Conservation (phyloP, 805 yeast species). For the Cyberlindnera petersonii region DNA sequence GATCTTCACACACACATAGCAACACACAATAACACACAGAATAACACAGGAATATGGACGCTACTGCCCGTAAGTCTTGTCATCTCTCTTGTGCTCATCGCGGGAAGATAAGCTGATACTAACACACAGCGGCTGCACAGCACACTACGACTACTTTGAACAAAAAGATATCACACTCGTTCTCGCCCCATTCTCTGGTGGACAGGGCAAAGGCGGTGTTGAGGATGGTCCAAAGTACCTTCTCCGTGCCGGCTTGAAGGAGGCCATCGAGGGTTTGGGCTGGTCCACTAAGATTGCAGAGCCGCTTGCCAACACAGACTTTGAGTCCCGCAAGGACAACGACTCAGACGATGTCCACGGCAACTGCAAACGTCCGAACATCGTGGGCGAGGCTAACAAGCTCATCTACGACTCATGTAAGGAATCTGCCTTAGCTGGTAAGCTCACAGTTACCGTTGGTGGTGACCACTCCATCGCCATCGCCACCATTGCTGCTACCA, state of each 20-base stretch:
- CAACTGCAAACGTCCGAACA: slow-evolving; percentile 64
- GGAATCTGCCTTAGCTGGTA: slow-evolving; percentile 42
- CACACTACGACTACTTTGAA: slow-evolving; percentile 51
- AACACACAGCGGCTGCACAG: slow-evolving; percentile 9
- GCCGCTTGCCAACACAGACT: slow-evolving; percentile 50
- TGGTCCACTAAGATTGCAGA: slow-evolving; percentile 58
- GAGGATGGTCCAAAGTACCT: slow-evolving; percentile 89
- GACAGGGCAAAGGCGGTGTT: slow-evolving; percentile 91
- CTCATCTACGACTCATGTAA: slow-evolving; percentile 58
- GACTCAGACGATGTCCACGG: slow-evolving; percentile 48
- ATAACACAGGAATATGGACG: slow-evolving; percentile 2
- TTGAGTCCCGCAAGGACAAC: slow-evolving; percentile 37
- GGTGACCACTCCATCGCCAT: slow-evolving; percentile 98
- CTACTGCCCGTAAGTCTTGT: slow-evolving; percentile 9
- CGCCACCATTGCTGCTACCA: slow-evolving; percentile 84
- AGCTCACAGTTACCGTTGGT: slow-evolving; percentile 81
- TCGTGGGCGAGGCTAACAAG: slow-evolving; percentile 72
- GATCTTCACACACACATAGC: background rate
- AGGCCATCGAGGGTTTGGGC: slow-evolving; percentile 61
- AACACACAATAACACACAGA: background rate
- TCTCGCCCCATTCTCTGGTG: slow-evolving; percentile 92
- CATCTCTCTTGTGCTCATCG: too few species aligned
- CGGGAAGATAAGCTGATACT: too few species aligned
- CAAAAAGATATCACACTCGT: slow-evolving; percentile 61
- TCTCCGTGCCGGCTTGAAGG: slow-evolving; percentile 63